Evolutionary conservation across 129 eudicot genomes (phyloP).

Genomic region (Apium graveolens): DNA sequence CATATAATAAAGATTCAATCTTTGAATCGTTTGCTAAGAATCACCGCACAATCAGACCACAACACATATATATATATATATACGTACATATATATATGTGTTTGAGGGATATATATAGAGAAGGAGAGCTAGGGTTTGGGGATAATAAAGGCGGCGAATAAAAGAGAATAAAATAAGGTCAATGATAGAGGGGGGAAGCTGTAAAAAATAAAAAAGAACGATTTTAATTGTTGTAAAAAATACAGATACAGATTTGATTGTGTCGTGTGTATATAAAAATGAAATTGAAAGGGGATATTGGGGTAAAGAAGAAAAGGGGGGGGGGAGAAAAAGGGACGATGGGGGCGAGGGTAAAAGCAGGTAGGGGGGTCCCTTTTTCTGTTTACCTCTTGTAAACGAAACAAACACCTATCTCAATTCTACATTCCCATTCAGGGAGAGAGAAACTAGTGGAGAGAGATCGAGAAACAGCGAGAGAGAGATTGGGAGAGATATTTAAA

Average conservation of each 20-base stretch:
- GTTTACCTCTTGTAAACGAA: neutral
- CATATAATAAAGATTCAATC: neutral
- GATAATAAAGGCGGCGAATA: neutral
- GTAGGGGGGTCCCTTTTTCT: conserved; percentile 1
- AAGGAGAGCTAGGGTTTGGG: conserved; percentile 7
- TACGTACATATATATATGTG: neutral
- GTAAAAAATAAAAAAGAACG: neutral
- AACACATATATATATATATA: conserved; percentile 7
- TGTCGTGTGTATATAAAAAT: neutral
- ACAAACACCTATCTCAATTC: neutral
- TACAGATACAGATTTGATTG: neutral
- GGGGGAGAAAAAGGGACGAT: conserved; percentile 11
- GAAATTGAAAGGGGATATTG: too few relatives aligned
- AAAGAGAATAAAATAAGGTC: neutral
- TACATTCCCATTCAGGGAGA: neutral
- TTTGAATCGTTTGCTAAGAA: neutral
- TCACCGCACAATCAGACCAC: neutral
- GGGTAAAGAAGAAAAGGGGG: neutral
- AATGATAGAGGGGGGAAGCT: neutral
- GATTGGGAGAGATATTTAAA: too few relatives aligned
- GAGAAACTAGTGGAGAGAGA: conserved; percentile 1
- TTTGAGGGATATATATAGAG: neutral
- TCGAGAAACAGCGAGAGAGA: neutral
- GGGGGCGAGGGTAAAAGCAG: conserved; percentile 3
- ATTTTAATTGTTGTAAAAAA: neutral